A percentile compares a stretch with the other conserved stretches of the same genome.
These are phyloP conservation scores for Jaminaea rosea DNA, from an alignment of 1,284 basidiomycete species.

Conservation along the genomic window DNA sequence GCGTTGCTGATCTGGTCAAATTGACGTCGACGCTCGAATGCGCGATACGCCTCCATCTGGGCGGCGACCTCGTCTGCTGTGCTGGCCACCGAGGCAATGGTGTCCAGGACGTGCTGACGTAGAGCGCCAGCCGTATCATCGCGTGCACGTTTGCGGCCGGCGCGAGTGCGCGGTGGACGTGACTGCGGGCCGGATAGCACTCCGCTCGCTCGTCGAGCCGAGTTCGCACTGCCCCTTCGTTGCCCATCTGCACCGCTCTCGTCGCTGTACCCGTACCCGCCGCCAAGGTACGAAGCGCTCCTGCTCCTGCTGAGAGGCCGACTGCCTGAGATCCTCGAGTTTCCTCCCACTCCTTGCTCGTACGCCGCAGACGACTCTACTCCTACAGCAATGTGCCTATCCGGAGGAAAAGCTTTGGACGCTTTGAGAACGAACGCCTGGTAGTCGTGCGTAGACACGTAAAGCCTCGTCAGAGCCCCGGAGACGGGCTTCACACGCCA, in stretches of 20 bases:
- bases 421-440: constrained; percentile 59
- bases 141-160: neutral
- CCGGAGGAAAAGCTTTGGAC: constrained; percentile 59
- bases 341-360: neutral
- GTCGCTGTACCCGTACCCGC: no score
- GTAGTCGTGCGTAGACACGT: constrained; percentile 65
- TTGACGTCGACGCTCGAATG: constrained; percentile 52
- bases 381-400: constrained; percentile 52
- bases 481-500: constrained; percentile 59
- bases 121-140: constrained; percentile 44
- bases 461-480: constrained; percentile 58
- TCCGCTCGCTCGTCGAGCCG: no score
- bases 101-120: constrained; percentile 37
- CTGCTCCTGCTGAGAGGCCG: no score
- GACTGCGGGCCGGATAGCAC: no score
- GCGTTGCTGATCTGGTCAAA: constrained; percentile 60
- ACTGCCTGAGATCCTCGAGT: neutral
- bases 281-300: no score
- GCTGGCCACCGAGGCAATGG: constrained; percentile 20
- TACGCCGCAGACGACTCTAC: neutral
- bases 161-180: no score
- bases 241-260: neutral
- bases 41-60: constrained; percentile 28
- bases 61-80: constrained; percentile 22
- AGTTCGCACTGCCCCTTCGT: neutral